A percentile compares a stretch with the other conserved stretches of the same genome.
Conservation (phyloP, 768 basidiomycete genomes). For the Dioszegia crocea region DNA sequence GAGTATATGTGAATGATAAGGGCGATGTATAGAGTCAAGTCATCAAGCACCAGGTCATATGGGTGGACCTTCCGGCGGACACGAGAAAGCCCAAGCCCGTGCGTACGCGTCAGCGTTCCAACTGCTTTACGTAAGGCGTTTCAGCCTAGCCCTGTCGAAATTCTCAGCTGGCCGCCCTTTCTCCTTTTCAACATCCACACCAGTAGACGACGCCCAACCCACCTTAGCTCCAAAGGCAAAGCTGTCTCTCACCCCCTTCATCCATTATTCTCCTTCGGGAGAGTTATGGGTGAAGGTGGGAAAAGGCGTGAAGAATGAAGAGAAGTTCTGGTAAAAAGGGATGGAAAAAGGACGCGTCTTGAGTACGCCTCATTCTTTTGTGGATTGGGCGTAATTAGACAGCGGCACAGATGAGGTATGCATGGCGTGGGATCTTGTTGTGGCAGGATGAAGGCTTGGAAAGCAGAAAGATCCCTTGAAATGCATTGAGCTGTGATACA, state of each 20-base stretch:
- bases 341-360: slow-evolving; percentile 26
- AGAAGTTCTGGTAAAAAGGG: not conserved
- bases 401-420: slow-evolving; percentile 14
- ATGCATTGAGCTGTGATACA: not conserved
- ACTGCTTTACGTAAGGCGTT: slow-evolving; percentile 1
- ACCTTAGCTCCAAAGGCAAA: slow-evolving; percentile 20
- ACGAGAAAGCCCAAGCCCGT: not conserved
- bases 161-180: slow-evolving; percentile 1
- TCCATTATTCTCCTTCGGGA: not conserved
- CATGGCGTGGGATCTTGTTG: not conserved
- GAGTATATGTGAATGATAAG: not conserved
- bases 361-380: slow-evolving; percentile 43
- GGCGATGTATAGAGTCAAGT: too few relatives aligned
- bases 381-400: slow-evolving; percentile 47
- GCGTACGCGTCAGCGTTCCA: not conserved
- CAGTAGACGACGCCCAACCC: slow-evolving; percentile 42
- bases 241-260: slow-evolving; percentile 41
- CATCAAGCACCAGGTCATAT: not conserved
- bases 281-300: slow-evolving; percentile 10
- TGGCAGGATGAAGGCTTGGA: not conserved
- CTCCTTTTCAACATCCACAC: slow-evolving; percentile 16
- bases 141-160: not conserved
- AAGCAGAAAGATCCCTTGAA: not conserved
- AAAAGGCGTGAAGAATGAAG: slow-evolving; percentile 9
- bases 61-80: not conserved